Base-by-base conservation (phyloP, 2,329 filamentous ascomycete genomes). In the Ascochyta lentis region DNA sequence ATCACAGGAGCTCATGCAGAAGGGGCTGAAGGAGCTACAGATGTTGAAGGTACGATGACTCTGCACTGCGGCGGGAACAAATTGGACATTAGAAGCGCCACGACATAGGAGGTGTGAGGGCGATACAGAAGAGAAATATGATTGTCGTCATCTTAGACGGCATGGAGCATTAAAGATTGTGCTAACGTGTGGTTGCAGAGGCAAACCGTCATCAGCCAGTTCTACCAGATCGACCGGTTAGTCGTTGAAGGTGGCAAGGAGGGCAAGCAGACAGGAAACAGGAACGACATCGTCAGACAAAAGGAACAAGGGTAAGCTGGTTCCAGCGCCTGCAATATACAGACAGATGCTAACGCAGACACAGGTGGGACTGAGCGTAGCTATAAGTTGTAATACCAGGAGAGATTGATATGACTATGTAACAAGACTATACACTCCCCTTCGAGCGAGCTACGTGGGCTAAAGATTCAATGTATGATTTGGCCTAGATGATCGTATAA, bases 191-290 rank as follows among this genome's bases (percentile, higher is more conserved):
- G 13, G 29, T 27, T 57, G 68, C 80, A 98, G 95, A 89, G 95
- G 74, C 95, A 98, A 89, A 96, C 94, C 10, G 84, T 95, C 46
- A 86, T 99, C 71, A 96, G 92, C 74, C 91, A 96, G 74, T 98
- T 98, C 79, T 98, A 91, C 80, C 90, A 97, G 78, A 77, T 96
- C 60, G 93, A 98, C 73, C 84, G 87, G 71, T 84, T 99, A 77
- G 95, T 99, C 13, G 91, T 99, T 0, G 95, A 99, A 78, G 90
- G 90, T 16, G 89, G 91, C 56, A 89, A 91, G 76, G 86, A 89
- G 68, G 89, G 89, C 64, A 91, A 90, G 77, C 85, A 93, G 73
- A 85, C 80, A 31, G 88, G 88, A 3, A 74, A 81, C n/a, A 80
- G 85, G 55, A 88, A 86, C 43, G 86, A 83, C 40, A 87, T 93